Evolutionary conservation across 2,329 filamentous ascomycete species (phyloP), one percentile per base, ranked within the genome.

Genomic region (Meredithiella fracta): DNA sequence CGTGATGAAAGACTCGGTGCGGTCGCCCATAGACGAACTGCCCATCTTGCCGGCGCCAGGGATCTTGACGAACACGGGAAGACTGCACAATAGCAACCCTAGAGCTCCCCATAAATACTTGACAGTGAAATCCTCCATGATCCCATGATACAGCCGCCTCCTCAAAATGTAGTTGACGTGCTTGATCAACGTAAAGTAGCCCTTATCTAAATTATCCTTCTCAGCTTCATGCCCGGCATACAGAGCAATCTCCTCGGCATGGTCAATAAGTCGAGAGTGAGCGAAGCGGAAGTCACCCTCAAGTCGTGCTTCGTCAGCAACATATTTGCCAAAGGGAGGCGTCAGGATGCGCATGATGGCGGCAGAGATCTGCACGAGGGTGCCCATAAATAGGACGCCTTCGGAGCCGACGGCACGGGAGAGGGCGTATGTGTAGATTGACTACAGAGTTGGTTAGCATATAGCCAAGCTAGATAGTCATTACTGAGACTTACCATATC

Each of bases 51-150:
- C 51, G 3, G 34, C 42, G 2, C 42, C 34, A 0, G 90, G 89
- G 17, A 96, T 77, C 68, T 91, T 91, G 74, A 98, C 86, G 68
- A 98, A 98, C 1, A 97, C 91, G 0, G 92, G 92, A 0, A 95
- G 82, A 67, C 88, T 94, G 73, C 92, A 98, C 8, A 98, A 80
- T 60, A 95, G 69, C 61, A 98, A 76, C 1, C 92, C 92, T 47
- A 98, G 69, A 1, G 92, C 91, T 42, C 92, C 92, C 92, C 92
- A 98, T 70, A 97, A 92, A 67, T 98, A 98, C 69, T 98, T 98
- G 69, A 98, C 95, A 58, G 97, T 88, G 68, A 96, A 98, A 68
- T 98, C 92, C 67, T 98, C 92, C 91, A 97, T 96, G 64, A 98
- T 84, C n/a, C 90, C 91, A 67, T 98, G 91, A 68, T 97, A 97